Conservation (phyloP, 2,329 filamentous ascomycete species). For the Huntiella bhutanensis region DNA sequence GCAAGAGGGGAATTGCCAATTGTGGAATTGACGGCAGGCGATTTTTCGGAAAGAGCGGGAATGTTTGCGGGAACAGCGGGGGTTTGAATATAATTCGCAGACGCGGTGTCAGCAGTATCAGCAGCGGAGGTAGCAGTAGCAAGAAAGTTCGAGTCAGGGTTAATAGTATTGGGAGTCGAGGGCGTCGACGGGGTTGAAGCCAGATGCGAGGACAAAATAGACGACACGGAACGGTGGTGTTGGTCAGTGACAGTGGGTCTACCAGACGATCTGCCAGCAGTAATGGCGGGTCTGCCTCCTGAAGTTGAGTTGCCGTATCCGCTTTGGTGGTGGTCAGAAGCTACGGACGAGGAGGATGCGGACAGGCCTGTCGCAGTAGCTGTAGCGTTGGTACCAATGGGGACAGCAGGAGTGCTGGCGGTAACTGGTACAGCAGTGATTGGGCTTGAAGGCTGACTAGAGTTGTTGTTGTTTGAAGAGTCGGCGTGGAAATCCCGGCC, state of each 20-base stretch:
- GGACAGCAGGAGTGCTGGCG: slow-evolving; percentile 12
- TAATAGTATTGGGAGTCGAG: background rate
- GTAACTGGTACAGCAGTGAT: slow-evolving; percentile 30
- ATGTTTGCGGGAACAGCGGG: background rate
- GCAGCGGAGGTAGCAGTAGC: background rate
- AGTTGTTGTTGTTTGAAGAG: slow-evolving; percentile 45
- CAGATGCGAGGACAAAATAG: slow-evolving; percentile 7
- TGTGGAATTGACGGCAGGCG: background rate
- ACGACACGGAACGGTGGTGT: background rate
- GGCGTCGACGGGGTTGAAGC: background rate
- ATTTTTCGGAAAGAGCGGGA: background rate
- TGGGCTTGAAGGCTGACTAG: slow-evolving; percentile 45
- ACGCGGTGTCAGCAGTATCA: background rate
- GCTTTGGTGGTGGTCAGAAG: background rate
- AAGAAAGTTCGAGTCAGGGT: background rate
- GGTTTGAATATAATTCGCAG: no score
- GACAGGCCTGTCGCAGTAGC: slow-evolving; percentile 5
- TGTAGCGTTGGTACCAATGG: slow-evolving; percentile 7
- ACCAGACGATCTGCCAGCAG: no score
- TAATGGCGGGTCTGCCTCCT: background rate
- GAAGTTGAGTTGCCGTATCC: background rate
- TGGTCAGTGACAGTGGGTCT: no score
- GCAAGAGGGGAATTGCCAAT: no score
- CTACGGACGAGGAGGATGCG: background rate
- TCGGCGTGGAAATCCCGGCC: slow-evolving; percentile 75